These are phyloP conservation scores for Trichoderma gracile DNA, from an alignment of 2,329 filamentous ascomycete species.

Conservation along the genomic window DNA sequence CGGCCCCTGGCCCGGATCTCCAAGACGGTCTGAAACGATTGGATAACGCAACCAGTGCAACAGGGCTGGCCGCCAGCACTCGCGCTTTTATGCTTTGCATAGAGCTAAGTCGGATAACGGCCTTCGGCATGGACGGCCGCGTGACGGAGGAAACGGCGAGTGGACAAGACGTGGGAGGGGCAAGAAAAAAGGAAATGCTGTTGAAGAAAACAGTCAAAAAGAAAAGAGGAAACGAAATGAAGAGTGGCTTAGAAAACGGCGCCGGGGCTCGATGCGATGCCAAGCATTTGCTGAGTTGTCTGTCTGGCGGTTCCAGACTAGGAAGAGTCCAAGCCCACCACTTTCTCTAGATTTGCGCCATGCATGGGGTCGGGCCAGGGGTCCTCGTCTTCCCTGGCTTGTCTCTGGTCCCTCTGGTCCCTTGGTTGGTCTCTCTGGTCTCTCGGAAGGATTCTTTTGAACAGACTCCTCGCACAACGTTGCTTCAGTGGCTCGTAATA, in stretches of 20 bases:
- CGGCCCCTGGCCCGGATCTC: constrained; percentile 17
- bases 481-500: too few species aligned
- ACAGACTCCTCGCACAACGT: too few species aligned
- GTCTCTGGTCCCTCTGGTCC: background rate
- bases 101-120: constrained; percentile 14
- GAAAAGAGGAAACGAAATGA: background rate
- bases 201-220: background rate
- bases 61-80: constrained; percentile 19
- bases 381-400: background rate
- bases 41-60: constrained; percentile 13
- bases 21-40: constrained; percentile 19
- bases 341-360: background rate
- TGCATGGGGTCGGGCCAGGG: constrained; percentile 10
- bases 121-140: constrained; percentile 8
- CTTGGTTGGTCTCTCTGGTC: background rate
- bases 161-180: background rate
- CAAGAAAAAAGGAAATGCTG: background rate
- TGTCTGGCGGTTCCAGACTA: background rate
- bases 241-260: background rate
- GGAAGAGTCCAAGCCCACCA: background rate
- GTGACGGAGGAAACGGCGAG: background rate
- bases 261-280: background rate
- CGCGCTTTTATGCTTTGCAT: constrained; percentile 16
- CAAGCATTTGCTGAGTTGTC: constrained; percentile 15
- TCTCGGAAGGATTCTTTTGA: too few species aligned